Percentiles rank a stretch among this genome's conserved stretches.
These are phyloP conservation scores for Hemileia vastatrix DNA, from an alignment of 1,284 basidiomycete genomes.

Conservation along the genomic window DNA sequence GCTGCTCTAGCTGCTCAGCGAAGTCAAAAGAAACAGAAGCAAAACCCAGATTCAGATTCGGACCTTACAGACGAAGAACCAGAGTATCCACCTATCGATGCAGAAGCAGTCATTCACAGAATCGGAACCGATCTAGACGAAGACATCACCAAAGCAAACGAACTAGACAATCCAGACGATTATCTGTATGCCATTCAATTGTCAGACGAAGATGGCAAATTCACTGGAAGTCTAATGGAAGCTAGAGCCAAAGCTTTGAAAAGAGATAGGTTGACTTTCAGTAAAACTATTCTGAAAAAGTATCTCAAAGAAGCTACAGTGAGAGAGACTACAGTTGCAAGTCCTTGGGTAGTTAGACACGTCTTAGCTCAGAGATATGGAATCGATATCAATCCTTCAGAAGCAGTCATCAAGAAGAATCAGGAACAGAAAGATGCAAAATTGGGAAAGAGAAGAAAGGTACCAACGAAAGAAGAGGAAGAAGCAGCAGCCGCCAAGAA, in stretches of 20 bases:
- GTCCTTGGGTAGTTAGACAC: slow-evolving; percentile 88
- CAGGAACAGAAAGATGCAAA: slow-evolving; percentile 65
- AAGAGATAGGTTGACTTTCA: slow-evolving; percentile 87
- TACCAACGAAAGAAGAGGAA: slow-evolving; percentile 29
- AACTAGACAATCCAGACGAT: slow-evolving; percentile 64
- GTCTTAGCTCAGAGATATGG: slow-evolving; percentile 70
- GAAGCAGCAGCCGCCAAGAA: slow-evolving; percentile 19
- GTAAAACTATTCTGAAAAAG: slow-evolving; percentile 87
- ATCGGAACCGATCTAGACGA: slow-evolving; percentile 70
- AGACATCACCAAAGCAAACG: slow-evolving; percentile 59
- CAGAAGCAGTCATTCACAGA: slow-evolving; percentile 49
- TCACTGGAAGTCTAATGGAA: slow-evolving; percentile 62
- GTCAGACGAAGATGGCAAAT: slow-evolving; percentile 47
- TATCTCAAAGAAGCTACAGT: slow-evolving; percentile 90
- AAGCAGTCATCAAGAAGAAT: slow-evolving; percentile 67
- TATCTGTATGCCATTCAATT: slow-evolving; percentile 86
- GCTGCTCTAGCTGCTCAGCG: slow-evolving; percentile 40
- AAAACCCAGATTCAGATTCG: slow-evolving; percentile 4
- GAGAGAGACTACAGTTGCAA: slow-evolving; percentile 77
- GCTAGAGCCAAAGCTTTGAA: slow-evolving; percentile 62
- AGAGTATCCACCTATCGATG: slow-evolving; percentile 6
- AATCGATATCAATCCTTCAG: slow-evolving; percentile 71
- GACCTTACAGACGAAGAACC: background rate
- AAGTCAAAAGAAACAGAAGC: slow-evolving; percentile 46
- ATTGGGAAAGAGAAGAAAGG: slow-evolving; percentile 50